These are phyloP conservation scores for Suillus occidentalis DNA, from an alignment of 768 basidiomycete species.

Conservation along the genomic window DNA sequence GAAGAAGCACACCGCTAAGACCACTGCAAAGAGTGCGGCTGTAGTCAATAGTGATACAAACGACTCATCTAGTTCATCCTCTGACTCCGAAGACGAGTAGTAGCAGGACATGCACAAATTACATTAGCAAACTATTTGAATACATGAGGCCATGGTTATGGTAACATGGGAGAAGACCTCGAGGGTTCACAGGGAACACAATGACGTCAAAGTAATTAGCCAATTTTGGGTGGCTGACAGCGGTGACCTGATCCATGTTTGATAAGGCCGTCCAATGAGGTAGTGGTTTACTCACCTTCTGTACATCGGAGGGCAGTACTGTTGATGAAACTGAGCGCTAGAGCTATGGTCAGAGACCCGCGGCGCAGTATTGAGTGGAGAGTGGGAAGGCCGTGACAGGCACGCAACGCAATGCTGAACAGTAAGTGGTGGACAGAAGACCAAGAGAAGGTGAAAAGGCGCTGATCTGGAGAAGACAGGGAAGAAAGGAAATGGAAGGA, in stretches of 20 bases:
- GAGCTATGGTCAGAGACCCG: too few relatives aligned
- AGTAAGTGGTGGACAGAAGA: too few relatives aligned
- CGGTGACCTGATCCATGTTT: conserved; percentile 46
- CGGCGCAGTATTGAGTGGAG: too few relatives aligned
- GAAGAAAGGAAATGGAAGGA: too few relatives aligned
- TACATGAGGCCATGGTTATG: too few relatives aligned
- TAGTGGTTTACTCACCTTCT: conserved; percentile 46
- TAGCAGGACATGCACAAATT: not conserved
- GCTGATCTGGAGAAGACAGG: too few relatives aligned
- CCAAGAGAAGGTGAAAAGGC: too few relatives aligned
- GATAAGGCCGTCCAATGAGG: conserved; percentile 1
- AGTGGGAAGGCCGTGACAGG: too few relatives aligned
- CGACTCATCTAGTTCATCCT: not conserved
- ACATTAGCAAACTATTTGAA: too few relatives aligned
- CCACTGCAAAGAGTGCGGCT: not conserved
- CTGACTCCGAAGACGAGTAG: not conserved
- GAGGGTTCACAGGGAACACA: conserved; percentile 43
- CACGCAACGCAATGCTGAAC: too few relatives aligned
- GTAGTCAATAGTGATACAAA: not conserved
- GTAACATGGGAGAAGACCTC: too few relatives aligned
- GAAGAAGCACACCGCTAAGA: not conserved
- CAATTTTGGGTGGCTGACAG: conserved; percentile 51
- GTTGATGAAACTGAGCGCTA: too few relatives aligned
- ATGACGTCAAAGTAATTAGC: conserved; percentile 58
- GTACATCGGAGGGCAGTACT: conserved; percentile 63